Evolutionary conservation across 495 filamentous ascomycete species (phyloP), one percentile per base, ranked within the genome.

Genomic region (Aspergillus mulundensis): DNA sequence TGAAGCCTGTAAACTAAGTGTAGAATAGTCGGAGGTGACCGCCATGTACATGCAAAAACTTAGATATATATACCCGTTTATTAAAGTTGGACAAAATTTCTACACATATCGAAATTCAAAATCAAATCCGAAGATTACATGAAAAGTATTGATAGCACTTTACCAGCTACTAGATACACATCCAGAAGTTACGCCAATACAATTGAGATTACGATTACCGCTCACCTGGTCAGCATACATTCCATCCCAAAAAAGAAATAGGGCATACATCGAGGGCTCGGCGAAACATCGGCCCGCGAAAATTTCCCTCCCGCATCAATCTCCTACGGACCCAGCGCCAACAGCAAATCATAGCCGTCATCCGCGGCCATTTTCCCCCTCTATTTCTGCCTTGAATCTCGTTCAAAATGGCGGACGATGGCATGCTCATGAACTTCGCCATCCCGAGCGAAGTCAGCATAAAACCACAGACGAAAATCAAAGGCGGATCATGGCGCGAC

Each of bases 401-500:
- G 8, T 28, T 4, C 57, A 97, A 49, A 43, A 65, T 96, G 92
- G 90, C 90, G 19, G 91, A 97, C 75, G 89, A 95, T 86, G 91
- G 90, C 48, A 87, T 98, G 83, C 81, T 97, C 45, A 78, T 97
- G 68, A 97, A 98, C 67, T 97, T 97, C 66, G 81, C 87, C 52
- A 75, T 94, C 25, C 77, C 80, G 14, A 88, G 89, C 60, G 78
- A 75, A 15, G 69, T 53, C 44, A 4, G 4, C 25, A 40, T 76
- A 50, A 87, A 85, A 53, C 79, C 79, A 5, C 78, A 83, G 43
- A 77, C 81, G 44, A 86, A 83, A 57, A 90, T 95, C 67, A 91
- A 85, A 69, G 94, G 94, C 56, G 94, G 94, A 14, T 83, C 83
- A 59, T 98, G 94, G 94, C 88, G 85, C 66, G 94, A 96, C 66